A percentile compares a stretch with the other conserved stretches of the same genome.
Evolutionary conservation across 83 land plant species (phyloP).

Genomic region (Larix sibirica): DNA sequence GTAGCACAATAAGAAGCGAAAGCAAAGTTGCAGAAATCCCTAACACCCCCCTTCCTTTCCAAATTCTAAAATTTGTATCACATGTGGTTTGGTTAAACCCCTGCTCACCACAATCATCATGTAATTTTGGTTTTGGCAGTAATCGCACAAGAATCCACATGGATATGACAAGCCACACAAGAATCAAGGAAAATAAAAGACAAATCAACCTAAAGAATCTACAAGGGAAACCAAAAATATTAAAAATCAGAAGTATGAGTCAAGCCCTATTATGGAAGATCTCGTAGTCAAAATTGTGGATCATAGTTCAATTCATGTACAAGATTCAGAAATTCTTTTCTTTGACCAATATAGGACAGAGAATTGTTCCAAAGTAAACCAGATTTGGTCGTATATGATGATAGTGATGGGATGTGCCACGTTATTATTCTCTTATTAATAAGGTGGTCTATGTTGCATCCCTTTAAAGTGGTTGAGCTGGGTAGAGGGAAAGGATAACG

Average conservation of each 20-base stretch:
- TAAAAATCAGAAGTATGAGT: not conserved
- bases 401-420: constrained; percentile 94
- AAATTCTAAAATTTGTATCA: too few species aligned
- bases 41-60: too few species aligned
- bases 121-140: too few species aligned
- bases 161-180: too few species aligned
- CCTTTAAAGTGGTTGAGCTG: constrained; percentile 67
- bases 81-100: too few species aligned
- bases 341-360: constrained; percentile 74
- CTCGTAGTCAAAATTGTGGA: not conserved
- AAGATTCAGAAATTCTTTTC: constrained; percentile 80
- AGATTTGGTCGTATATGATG: constrained; percentile 86
- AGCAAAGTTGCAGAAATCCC: too few species aligned
- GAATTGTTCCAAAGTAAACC: constrained; percentile 60
- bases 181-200: too few species aligned
- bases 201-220: too few species aligned
- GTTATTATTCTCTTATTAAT: constrained; percentile 56
- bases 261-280: not conserved
- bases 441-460: constrained; percentile 12
- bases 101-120: too few species aligned
- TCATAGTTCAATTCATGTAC: constrained; percentile 36
- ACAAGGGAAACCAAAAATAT: too few species aligned
- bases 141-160: too few species aligned
- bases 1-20: too few species aligned
- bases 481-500: constrained; percentile 45